Evolutionary conservation across 495 filamentous ascomycete species (phyloP), one percentile per base, ranked within the genome.

Genomic region (Penicillium angulare): DNA sequence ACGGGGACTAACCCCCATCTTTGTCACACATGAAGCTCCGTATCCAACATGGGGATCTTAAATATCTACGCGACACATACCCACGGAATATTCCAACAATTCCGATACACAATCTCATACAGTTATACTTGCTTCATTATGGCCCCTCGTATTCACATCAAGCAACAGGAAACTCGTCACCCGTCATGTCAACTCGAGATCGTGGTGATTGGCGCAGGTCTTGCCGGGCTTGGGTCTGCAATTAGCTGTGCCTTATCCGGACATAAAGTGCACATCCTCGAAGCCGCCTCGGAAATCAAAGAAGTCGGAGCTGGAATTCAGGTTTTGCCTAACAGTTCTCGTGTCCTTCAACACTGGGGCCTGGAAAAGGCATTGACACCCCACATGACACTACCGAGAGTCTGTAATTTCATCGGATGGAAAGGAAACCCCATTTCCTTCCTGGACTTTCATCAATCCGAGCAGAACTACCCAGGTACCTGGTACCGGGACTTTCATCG

Each of bases 401-500:
- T 84, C 34, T 79, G 76, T 53, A 79, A 82, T 33, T 83, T 82
- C 57, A 64, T 76, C 43, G 79, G 76, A 7, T 72, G 68, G 68
- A 72, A 67, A 29, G 66, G 68, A 1, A 67, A 83, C n/a, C 68
- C 74, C 21, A 79, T 80, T 12, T 76, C 76, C 22, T 69, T 74
- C 35, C 63, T 79, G 55, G 71, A 76, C 38, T 82, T 79, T 51
- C 56, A 66, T 23, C 70, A 67, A 6, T 75, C 74, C 8, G 68
- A 72, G 16, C 46, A 55, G 0, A 58, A 64, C 15, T 71, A 74
- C 15, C 75, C 78, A 15, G 77, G 78, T 1, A 77, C 73, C 0
- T 80, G 79, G 51, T 73, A 85, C 71, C 63, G 82, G 53, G 78
- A 83, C 59, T 81, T 85, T 21, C 81, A 85, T 47, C 77, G 83